Evolutionary conservation across 148 eudicot species (phyloP).

Genomic region (Rhododendron ovatum): DNA sequence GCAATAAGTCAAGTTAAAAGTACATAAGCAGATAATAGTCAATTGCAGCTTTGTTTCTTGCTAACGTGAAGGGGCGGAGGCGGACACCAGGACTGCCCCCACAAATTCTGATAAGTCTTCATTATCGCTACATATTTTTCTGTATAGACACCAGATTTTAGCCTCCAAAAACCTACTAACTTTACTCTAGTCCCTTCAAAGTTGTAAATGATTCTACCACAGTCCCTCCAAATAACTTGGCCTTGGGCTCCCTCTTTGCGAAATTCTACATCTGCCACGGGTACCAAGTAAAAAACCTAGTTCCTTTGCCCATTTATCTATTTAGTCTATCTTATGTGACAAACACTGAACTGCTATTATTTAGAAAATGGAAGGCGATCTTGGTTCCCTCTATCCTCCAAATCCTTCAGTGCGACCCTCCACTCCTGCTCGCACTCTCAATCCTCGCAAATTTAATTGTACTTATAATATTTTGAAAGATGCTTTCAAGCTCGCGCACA

Average conservation of each 20-base stretch:
- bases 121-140: neutral
- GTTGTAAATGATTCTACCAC: neutral
- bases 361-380: neutral
- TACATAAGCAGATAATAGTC: neutral
- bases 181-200: neutral
- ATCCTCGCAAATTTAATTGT: neutral
- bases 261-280: neutral
- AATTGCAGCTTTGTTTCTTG: neutral
- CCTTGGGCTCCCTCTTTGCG: neutral
- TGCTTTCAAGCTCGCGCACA: neutral
- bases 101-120: neutral
- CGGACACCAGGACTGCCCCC: neutral
- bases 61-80: neutral
- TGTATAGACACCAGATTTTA: neutral
- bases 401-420: neutral
- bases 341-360: neutral
- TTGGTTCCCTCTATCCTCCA: neutral
- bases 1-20: neutral
- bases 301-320: neutral
- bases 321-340: neutral
- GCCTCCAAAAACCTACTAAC: neutral
- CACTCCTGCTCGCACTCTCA: neutral
- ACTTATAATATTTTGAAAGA: neutral
- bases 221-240: neutral
- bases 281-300: neutral